Evolutionary conservation across 148 eudicot genomes (phyloP).

Genomic region (Oxyria digyna): DNA sequence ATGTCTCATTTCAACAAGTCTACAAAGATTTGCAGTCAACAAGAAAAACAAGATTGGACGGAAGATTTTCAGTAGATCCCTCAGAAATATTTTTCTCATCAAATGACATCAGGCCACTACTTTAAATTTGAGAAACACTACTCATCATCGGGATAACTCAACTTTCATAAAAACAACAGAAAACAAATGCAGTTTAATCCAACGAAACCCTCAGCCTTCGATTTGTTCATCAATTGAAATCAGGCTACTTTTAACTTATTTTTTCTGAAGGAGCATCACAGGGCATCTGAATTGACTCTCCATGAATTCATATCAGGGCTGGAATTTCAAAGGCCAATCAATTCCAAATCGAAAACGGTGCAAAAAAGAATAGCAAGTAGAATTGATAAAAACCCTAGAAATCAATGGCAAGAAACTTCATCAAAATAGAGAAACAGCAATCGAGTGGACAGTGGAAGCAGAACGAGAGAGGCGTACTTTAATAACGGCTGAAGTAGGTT

Average conservation of each 20-base stretch:
- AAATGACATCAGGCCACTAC: constrained; percentile 13
- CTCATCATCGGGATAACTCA: constrained; percentile 6
- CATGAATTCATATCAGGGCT: background rate
- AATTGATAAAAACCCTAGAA: background rate
- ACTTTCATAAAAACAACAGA: background rate
- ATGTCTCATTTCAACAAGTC: too few relatives aligned
- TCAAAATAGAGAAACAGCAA: background rate
- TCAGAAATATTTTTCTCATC: constrained; percentile 8
- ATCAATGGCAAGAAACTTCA: background rate
- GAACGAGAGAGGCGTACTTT: background rate
- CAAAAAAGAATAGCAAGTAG: background rate
- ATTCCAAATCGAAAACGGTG: background rate
- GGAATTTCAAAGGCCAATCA: background rate
- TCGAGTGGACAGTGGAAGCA: background rate
- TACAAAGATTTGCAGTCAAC: too few relatives aligned
- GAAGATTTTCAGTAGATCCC: constrained; percentile 4
- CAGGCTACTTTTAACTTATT: constrained; percentile 5
- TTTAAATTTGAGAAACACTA: constrained; percentile 1
- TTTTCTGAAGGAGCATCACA: background rate
- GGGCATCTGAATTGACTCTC: background rate
- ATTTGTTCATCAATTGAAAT: constrained; percentile 5
- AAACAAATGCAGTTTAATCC: background rate
- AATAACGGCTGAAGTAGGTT: background rate
- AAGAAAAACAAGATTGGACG: background rate
- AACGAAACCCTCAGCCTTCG: constrained; percentile 2